Conservation (phyloP, 345 rosid genomes). For the Cardamine chenopodiifolia region DNA sequence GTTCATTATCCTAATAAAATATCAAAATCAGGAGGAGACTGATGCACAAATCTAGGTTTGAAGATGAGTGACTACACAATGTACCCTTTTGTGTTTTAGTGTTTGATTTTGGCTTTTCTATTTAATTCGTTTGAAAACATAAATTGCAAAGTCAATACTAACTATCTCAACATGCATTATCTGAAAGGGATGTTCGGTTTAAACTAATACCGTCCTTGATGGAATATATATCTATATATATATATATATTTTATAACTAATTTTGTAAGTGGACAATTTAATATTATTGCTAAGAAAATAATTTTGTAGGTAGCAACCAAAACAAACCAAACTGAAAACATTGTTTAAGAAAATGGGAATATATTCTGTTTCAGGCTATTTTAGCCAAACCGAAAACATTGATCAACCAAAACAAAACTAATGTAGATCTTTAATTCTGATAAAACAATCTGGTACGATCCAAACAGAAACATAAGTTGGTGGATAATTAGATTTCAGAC, state of each 20-base stretch:
- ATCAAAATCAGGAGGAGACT: slow-evolving; percentile 14
- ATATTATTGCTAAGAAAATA: not conserved
- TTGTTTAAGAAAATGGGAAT: not conserved
- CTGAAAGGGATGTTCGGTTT: slow-evolving; percentile 35
- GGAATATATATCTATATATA: too few relatives aligned
- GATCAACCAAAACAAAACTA: not conserved
- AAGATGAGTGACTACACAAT: slow-evolving; percentile 18
- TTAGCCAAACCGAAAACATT: not conserved
- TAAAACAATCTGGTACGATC: not conserved
- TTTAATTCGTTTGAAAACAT: not conserved
- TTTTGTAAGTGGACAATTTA: slow-evolving; percentile 6
- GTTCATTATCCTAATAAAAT: not conserved
- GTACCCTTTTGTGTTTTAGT: slow-evolving; percentile 26
- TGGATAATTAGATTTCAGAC: not conserved
- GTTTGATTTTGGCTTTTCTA: slow-evolving; percentile 19
- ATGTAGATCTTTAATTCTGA: not conserved
- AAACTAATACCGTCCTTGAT: slow-evolving; percentile 34
- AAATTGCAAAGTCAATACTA: slow-evolving; percentile 37
- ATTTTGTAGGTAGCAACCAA: not conserved
- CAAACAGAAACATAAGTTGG: too few relatives aligned
- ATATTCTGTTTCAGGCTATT: not conserved
- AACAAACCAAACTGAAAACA: slow-evolving; percentile 7
- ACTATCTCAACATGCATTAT: slow-evolving; percentile 38
- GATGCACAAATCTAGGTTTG: slow-evolving; percentile 28
- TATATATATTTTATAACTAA: too few relatives aligned